Conservation (phyloP, 768 basidiomycete genomes). For the Crassisporium funariophilum region DNA sequence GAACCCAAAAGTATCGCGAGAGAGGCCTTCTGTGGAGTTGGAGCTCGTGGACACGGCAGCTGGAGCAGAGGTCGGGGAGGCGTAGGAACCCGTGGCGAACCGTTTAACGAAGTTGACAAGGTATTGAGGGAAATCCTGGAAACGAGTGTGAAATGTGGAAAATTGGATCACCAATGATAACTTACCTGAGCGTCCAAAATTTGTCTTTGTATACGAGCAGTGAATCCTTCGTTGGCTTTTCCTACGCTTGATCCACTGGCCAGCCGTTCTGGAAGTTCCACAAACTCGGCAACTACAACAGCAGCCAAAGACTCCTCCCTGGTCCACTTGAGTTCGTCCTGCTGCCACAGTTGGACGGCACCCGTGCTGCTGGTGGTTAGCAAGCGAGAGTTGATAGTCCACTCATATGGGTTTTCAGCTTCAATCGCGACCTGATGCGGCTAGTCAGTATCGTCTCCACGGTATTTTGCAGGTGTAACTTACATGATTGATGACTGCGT, state of each 20-base stretch:
- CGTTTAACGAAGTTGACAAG: constrained; percentile 65
- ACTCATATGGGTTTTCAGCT: constrained; percentile 38
- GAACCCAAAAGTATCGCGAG: constrained; percentile 85
- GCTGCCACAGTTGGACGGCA: constrained; percentile 73
- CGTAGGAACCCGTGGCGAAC: constrained; percentile 71
- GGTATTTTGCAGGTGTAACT: constrained; percentile 18
- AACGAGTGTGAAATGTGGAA: background rate
- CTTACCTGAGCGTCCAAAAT: constrained; percentile 59
- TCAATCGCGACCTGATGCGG: constrained; percentile 53
- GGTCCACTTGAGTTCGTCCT: constrained; percentile 64
- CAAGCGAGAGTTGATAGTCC: constrained; percentile 41
- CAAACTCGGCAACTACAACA: constrained; percentile 64
- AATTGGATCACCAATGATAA: background rate
- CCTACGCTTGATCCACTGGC: constrained; percentile 31
- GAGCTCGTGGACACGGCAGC: constrained; percentile 26
- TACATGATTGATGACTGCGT: constrained; percentile 75
- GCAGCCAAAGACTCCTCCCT: constrained; percentile 80
- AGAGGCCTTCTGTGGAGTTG: constrained; percentile 40
- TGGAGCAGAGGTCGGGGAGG: constrained; percentile 42
- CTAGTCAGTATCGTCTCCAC: background rate
- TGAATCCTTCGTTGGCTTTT: constrained; percentile 53
- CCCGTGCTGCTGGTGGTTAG: constrained; percentile 75
- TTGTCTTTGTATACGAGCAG: constrained; percentile 56
- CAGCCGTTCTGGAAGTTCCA: constrained; percentile 72
- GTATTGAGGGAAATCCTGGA: constrained; percentile 72